Evolutionary conservation across 805 yeast species (phyloP).

Genomic region (Cyberlindnera lachancei): DNA sequence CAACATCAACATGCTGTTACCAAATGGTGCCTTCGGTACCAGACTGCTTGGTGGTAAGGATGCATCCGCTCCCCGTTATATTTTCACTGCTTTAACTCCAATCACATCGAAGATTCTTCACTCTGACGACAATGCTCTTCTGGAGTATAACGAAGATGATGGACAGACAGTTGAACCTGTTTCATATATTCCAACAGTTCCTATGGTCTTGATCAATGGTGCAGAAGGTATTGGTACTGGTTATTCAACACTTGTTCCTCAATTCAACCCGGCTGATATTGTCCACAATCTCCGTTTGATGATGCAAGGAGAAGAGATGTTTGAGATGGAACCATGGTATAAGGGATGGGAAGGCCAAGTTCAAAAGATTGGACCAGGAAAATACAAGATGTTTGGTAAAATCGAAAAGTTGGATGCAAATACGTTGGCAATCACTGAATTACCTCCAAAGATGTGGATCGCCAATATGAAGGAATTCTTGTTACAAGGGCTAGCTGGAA

Average conservation of each 20-base stretch:
- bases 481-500: constrained; percentile 65
- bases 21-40: constrained; percentile 95
- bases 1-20: constrained; percentile 74
- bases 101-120: constrained; percentile 73
- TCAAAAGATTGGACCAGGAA: constrained; percentile 56
- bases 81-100: constrained; percentile 74
- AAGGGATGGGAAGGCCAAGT: constrained; percentile 91
- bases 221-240: constrained; percentile 99
- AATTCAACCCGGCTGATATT: constrained; percentile 80
- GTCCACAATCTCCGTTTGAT: constrained; percentile 65
- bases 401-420: constrained; percentile 75
- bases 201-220: constrained; percentile 93
- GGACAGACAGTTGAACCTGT: constrained; percentile 92
- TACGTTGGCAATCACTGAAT: constrained; percentile 82
- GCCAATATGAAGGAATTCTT: constrained; percentile 81
- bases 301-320: constrained; percentile 64
- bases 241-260: constrained; percentile 92
- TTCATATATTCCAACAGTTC: constrained; percentile 90
- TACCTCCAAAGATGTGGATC: constrained; percentile 93
- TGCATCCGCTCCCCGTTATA: constrained; percentile 97
- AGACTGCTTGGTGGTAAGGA: constrained; percentile 97
- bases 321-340: constrained; percentile 85
- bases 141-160: constrained; percentile 82
- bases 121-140: constrained; percentile 70
- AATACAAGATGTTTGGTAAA: constrained; percentile 68